A percentile compares a stretch with the other conserved stretches of the same genome.
phyloP scores from a whole-genome alignment of 495 filamentous ascomycete species.

The Stereocaulon alpinum region DNA sequence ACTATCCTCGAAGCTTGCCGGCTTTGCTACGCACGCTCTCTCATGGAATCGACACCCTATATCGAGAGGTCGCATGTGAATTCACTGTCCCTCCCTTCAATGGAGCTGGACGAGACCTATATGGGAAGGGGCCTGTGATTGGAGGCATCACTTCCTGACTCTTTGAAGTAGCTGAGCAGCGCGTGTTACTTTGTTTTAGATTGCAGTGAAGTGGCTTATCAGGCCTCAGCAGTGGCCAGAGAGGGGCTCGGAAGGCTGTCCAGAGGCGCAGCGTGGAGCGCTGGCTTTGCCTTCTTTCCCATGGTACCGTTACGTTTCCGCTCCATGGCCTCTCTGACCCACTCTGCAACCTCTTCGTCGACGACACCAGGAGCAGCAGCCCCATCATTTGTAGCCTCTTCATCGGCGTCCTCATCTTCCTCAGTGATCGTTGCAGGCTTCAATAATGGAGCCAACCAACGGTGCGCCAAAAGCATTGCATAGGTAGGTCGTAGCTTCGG shows the following conservation, averaged over 20 bases:
- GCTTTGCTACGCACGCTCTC: neutral
- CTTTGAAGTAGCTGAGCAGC: neutral
- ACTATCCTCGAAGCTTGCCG: neutral
- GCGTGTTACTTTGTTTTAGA: neutral
- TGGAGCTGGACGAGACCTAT: neutral
- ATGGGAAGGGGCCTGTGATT: neutral
- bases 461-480: conserved; percentile 73
- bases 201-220: neutral
- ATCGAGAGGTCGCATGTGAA: neutral
- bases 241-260: conserved; percentile 16
- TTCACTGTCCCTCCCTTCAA: neutral
- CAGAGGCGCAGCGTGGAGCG: conserved; percentile 67
- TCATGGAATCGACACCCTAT: neutral
- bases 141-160: neutral
- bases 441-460: conserved; percentile 72
- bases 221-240: conserved; percentile 2
- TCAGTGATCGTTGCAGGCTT: conserved; percentile 77
- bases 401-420: conserved; percentile 47
- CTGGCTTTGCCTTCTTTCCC: conserved; percentile 46
- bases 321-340: conserved; percentile 67
- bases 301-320: conserved; percentile 44
- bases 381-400: conserved; percentile 33
- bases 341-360: conserved; percentile 71
- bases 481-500: conserved; percentile 86
- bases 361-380: conserved; percentile 38